Base-by-base conservation (phyloP, 208 protist genomes). In the Leishmania tropica region DNA sequence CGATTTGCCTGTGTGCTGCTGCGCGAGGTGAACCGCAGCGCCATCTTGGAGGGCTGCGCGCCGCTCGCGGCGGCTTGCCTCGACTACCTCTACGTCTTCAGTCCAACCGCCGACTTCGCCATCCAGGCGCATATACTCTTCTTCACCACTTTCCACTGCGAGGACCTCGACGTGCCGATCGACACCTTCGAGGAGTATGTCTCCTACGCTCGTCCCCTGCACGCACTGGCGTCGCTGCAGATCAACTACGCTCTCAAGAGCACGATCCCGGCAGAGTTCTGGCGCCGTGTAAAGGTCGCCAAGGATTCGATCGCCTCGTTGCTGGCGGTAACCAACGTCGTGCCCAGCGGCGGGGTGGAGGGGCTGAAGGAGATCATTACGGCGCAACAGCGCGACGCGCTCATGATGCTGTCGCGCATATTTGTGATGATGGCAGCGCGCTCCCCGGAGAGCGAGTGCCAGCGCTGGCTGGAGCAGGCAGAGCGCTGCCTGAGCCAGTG, bases 381-480 rank as follows among this genome's bases (percentile, higher is more conserved):
- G 42, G 83, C 78, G 37, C 94, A 97, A 83, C 94, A 95, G 87
- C 87, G 90, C 21, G 91, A 96, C 67, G 94, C 92, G 11, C 85
- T 97, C 48, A 81, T 90, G 78, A 81, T 95, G 77, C 81, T 97
- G 37, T 89, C 90, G 40, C 90, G 90, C 78, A 85, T 95, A 8
- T 96, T 95, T 78, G 89, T 97, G 48, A 92, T 96, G 64, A 97
- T 97, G 93, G 94, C 94, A 31, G 88, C 92, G 71, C 90, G 94
- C 5, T 87, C 92, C 5, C 94, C 94, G 21, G 85, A 92, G 83
- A 90, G 92, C 45, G 88, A 96, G 76, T 84, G 75, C 24, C 85
- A 83, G 24, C 86, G 87, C 17, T 90, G 91, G 86, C 89, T 97
- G 42, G 88, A 95, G 84, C 87, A 95, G 87, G 92, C 90, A 37